Conservation (phyloP, 2,329 filamentous ascomycete genomes). For the Corinectria fuckeliana region DNA sequence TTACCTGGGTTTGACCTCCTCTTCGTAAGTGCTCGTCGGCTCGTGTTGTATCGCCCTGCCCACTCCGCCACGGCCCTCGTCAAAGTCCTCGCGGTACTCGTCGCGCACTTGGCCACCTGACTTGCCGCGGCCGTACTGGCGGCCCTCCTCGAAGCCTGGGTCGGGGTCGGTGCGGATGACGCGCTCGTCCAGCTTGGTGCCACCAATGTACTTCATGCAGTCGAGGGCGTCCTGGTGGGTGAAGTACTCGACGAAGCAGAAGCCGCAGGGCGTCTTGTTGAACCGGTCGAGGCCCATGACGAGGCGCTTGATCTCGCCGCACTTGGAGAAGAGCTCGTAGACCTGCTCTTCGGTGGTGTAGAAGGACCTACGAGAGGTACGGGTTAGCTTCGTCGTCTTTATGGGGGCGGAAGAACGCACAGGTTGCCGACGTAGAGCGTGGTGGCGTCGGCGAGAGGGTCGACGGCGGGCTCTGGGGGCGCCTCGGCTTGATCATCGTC, state of each 20-base stretch:
- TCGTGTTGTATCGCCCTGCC: slow-evolving; percentile 76
- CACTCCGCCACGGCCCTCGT: slow-evolving; percentile 90
- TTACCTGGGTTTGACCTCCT: slow-evolving; percentile 44
- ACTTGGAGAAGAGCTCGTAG: slow-evolving; percentile 94
- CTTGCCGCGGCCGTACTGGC: slow-evolving; percentile 95
- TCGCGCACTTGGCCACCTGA: slow-evolving; percentile 96
- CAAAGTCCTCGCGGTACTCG: slow-evolving; percentile 96
- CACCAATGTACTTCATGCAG: slow-evolving; percentile 98
- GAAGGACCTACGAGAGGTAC: slow-evolving; percentile 70
- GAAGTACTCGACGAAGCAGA: slow-evolving; percentile 99
- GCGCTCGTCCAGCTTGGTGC: slow-evolving; percentile 96
- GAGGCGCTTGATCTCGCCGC: slow-evolving; percentile 96
- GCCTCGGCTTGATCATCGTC: slow-evolving; percentile 55
- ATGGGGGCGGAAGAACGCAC: slow-evolving; percentile 53
- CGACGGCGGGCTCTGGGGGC: slow-evolving; percentile 57
- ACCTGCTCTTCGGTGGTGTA: slow-evolving; percentile 99
- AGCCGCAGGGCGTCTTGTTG: slow-evolving; percentile 97
- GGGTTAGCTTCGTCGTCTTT: slow-evolving; percentile 6
- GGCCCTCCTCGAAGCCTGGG: slow-evolving; percentile 92
- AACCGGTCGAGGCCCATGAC: slow-evolving; percentile 98
- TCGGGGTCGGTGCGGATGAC: slow-evolving; percentile 96
- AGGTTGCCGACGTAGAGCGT: slow-evolving; percentile 98
- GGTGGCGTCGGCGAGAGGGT: slow-evolving; percentile 84
- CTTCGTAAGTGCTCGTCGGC: slow-evolving; percentile 47
- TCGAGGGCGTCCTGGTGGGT: slow-evolving; percentile 96